Base-by-base conservation (phyloP, 2,329 filamentous ascomycete genomes). In the Zopfia rhizophila region DNA sequence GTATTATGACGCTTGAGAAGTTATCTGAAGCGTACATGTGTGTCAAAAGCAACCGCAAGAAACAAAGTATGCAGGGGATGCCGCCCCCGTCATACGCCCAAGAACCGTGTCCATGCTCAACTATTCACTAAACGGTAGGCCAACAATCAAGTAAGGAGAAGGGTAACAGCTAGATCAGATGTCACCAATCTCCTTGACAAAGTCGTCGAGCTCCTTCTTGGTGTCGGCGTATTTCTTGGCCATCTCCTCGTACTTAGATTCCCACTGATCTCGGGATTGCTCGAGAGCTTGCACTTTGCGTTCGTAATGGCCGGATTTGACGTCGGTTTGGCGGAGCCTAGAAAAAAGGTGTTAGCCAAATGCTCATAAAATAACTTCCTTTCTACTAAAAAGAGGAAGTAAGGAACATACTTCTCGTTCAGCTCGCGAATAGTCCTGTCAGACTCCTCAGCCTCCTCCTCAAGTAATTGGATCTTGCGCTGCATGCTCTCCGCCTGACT, bases 221-320 rank as follows among this genome's bases (percentile, higher is more conserved):
- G 91, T 82, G 46, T 82, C 75, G 60, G 79, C 78, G 82, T 95
- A 89, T 80, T 97, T 96, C 85, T 92, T 89, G 65, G 87, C 76
- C 88, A 96, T 95, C 75, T 97, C 93, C 79, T 97, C 94, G 80
- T 95, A 97, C 82, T 99, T 97, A 76, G 82, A 74, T 82, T 97
- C 94, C 92, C 92, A 97, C 76, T 92, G 86, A 77, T 97, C 91
- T 68, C 90, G 89, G 74, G 92, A 85, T 70, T 85, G 82, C 80
- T 99, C 94, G 70, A 97, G 87, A 67, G 94, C 93, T 78, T 97
- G 91, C 64, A 97, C 94, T 83, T 97, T 97, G 79, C 94, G 94
- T 82, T 99, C 94, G 78, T 93, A 97, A 82, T 99, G 93, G 68
- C 93, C 94, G 69, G 93, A 92, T 84, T 97, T 97, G 79, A 97